A percentile compares a stretch with the other conserved stretches of the same genome.
phyloP scores from a whole-genome alignment of 306 rosid species.

The Vigna radiata region DNA sequence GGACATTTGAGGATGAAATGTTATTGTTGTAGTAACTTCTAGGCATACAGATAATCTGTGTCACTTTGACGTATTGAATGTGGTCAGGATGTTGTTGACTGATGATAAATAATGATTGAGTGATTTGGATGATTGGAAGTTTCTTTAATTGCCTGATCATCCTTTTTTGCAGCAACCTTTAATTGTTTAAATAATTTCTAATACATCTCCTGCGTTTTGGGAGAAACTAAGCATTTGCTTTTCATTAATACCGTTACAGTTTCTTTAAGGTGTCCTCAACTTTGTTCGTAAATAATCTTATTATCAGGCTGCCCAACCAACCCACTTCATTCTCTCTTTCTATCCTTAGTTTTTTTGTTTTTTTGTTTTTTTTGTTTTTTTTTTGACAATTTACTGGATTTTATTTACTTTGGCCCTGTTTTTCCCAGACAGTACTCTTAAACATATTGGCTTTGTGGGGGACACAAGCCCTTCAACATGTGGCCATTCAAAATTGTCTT shows the following conservation, averaged over 20 bases:
- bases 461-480: slow-evolving; percentile 38
- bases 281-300: slow-evolving; percentile 4
- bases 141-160: slow-evolving; percentile 28
- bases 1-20: neutral
- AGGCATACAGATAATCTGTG: neutral
- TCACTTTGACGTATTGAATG: neutral
- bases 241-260: slow-evolving; percentile 14
- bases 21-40: slow-evolving; percentile 27
- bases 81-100: slow-evolving; percentile 13
- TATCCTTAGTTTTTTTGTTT: slow-evolving; percentile 29
- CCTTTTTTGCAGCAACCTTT: no score
- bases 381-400: slow-evolving; percentile 13
- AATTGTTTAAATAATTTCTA: slow-evolving; percentile 11
- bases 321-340: slow-evolving; percentile 1
- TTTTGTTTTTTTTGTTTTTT: slow-evolving; percentile 21
- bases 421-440: slow-evolving; percentile 68
- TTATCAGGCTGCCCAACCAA: slow-evolving; percentile 30
- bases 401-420: slow-evolving; percentile 1
- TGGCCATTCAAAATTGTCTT: slow-evolving; percentile 61
- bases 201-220: slow-evolving; percentile 11
- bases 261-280: slow-evolving; percentile 5
- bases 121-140: slow-evolving; percentile 22
- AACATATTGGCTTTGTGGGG: slow-evolving; percentile 58
- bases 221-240: slow-evolving; percentile 21
- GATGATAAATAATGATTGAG: slow-evolving; percentile 25